phyloP scores from a whole-genome alignment of 192 early-diverging fungal genomes.

The Lobosporangium transversale region DNA sequence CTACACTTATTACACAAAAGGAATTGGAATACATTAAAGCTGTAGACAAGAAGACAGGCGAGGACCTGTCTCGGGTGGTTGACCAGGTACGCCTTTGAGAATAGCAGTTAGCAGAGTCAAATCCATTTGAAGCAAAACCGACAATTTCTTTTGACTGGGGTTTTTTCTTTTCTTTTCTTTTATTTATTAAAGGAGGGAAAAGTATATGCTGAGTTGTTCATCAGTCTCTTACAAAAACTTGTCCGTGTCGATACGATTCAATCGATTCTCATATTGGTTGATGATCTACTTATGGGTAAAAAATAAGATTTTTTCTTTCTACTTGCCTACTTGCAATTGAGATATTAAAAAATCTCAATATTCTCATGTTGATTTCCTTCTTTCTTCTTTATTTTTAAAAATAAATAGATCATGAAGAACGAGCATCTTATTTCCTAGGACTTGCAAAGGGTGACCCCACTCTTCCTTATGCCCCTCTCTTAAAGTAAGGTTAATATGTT shows the following conservation, averaged over 20 bases:
- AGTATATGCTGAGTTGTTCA: conserved; percentile 75
- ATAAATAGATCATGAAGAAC: conserved; percentile 58
- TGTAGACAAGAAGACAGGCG: conserved; percentile 60
- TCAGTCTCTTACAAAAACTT: conserved; percentile 78
- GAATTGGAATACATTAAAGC: conserved; percentile 76
- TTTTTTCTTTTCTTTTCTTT: background rate
- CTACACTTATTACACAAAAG: conserved; percentile 81
- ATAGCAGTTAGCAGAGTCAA: background rate
- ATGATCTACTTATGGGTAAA: conserved; percentile 80
- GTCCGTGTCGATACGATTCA: conserved; percentile 89
- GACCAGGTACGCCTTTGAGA: conserved; percentile 30
- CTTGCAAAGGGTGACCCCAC: conserved; percentile 33
- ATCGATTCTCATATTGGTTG: conserved; percentile 85
- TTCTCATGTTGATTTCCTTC: background rate
- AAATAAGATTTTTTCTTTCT: background rate
- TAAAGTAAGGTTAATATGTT: conserved; percentile 56
- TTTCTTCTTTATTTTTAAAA: background rate
- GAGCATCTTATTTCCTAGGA: conserved; percentile 56
- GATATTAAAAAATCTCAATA: too few relatives aligned
- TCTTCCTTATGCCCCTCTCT: conserved; percentile 60
- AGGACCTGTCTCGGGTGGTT: conserved; percentile 55
- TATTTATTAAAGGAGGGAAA: conserved; percentile 35
- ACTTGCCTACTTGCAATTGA: background rate
- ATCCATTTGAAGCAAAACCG: too few relatives aligned
- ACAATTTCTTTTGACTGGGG: too few relatives aligned